A percentile compares a stretch with the other conserved stretches of the same genome.
Conservation (phyloP, 1,284 basidiomycete species). For the Erythrobasidium hasegawianum region DNA sequence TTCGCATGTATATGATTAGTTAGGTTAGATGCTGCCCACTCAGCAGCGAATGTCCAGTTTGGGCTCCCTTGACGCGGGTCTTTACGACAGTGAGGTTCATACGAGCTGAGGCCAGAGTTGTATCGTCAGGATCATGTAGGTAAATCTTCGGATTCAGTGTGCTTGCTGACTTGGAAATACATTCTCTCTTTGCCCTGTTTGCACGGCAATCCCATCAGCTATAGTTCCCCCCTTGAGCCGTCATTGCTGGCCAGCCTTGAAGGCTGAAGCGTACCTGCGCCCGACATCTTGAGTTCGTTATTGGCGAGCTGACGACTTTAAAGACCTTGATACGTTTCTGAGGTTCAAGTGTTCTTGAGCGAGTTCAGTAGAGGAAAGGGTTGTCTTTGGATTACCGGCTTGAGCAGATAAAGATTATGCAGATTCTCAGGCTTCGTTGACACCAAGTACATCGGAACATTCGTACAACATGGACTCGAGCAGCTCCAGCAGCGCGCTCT, state of each 20-base stretch:
- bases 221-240: background rate
- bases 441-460: too few species aligned
- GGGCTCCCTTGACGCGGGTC: conserved; percentile 60
- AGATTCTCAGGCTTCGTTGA: too few species aligned
- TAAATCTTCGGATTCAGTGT: background rate
- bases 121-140: background rate
- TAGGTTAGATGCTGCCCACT: conserved; percentile 73
- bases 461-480: too few species aligned
- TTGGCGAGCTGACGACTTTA: too few species aligned
- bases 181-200: conserved; percentile 30
- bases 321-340: too few species aligned
- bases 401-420: too few species aligned
- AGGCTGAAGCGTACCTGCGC: conserved; percentile 11
- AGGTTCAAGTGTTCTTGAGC: too few species aligned
- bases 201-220: background rate
- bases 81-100: conserved; percentile 35
- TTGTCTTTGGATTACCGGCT: too few species aligned
- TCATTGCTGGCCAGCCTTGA: background rate
- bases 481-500: too few species aligned
- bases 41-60: conserved; percentile 92
- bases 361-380: too few species aligned
- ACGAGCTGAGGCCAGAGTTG: conserved; percentile 5
- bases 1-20: background rate
- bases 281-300: conserved; percentile 15
- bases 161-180: conserved; percentile 29